Evolutionary conservation across 495 filamentous ascomycete genomes (phyloP), one percentile per base, ranked within the genome.

Genomic region (Thozetella sp.): DNA sequence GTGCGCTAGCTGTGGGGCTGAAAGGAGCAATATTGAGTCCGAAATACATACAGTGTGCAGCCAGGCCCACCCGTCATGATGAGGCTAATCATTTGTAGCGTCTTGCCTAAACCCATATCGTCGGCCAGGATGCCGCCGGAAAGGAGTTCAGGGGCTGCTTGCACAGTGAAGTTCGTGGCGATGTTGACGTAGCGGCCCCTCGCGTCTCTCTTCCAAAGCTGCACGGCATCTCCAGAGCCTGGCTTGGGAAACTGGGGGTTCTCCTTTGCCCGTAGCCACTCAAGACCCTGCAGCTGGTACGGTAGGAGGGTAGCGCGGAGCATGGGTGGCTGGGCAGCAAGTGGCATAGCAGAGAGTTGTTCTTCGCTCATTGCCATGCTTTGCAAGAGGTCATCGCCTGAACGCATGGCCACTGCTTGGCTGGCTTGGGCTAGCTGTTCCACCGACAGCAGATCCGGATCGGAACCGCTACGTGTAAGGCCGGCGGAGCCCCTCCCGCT

Each of bases 31-130:
- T n/a, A n/a, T n/a, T n/a, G n/a, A n/a, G n/a, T n/a, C n/a, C n/a
- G n/a, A n/a, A n/a, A n/a, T n/a, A n/a, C n/a, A n/a, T n/a, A n/a
- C 25, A 97, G 77, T 3, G 93, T 95, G 22, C 82, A 79, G 15
- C 83, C 85, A 20, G 79, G 68, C 2, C 80, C 82, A 17, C 74
- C 78, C 6, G 88, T 83, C 61, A 93, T 72, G 45, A 97, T 90
- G 25, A 96, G 68, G 54, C 90, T 88, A 57, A 97, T 95, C 40
- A 92, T 84, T 70, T 97, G 91, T 6, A 97, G 80, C 1, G 93
- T 97, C 73, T 98, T 97, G 15, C 93, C 93, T 4, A 97, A 77
- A 2, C 93, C 93, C 93, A 97, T 97, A 62, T 97, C 93, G 70
- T 97, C 93, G 23, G 92, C 92, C 13, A 97, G 77, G 27, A 97